These are phyloP conservation scores for Phaffia rhodozyma DNA, from an alignment of 1,284 basidiomycete species.

Conservation along the genomic window DNA sequence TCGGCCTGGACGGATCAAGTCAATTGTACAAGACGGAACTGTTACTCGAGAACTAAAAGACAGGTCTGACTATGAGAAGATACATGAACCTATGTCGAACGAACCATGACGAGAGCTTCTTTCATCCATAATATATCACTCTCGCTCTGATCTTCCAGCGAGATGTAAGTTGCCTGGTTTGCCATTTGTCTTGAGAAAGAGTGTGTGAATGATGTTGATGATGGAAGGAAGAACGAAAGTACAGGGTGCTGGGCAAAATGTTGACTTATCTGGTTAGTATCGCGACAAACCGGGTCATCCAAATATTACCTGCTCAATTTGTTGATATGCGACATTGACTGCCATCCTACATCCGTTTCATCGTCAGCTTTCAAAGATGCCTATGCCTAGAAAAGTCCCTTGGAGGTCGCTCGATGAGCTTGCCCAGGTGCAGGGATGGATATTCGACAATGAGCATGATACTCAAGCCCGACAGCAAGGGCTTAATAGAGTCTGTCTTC, in stretches of 20 bases:
- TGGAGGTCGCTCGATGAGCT: slow-evolving; percentile 67
- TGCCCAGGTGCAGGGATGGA: slow-evolving; percentile 65
- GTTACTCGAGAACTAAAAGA: background rate
- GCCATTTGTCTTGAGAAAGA: slow-evolving; percentile 2
- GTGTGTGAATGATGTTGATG: too few relatives aligned
- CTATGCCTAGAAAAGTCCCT: slow-evolving; percentile 58
- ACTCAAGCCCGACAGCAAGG: slow-evolving; percentile 47
- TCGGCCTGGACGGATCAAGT: slow-evolving; percentile 32
- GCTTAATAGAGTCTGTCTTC: slow-evolving; percentile 52
- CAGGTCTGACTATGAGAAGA: slow-evolving; percentile 1
- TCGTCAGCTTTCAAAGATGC: background rate
- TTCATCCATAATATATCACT: slow-evolving; percentile 35
- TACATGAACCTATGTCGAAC: background rate
- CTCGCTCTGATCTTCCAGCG: slow-evolving; percentile 30
- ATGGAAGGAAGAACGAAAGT: too few relatives aligned
- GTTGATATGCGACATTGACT: too few relatives aligned
- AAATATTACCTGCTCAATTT: too few relatives aligned
- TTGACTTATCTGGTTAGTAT: too few relatives aligned
- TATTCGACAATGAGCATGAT: slow-evolving; percentile 59
- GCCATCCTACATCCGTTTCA: background rate
- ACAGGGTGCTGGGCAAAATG: too few relatives aligned
- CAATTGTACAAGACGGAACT: background rate
- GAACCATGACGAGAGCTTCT: slow-evolving; percentile 34
- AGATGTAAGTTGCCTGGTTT: slow-evolving; percentile 26
- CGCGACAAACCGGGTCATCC: too few relatives aligned